These are phyloP conservation scores for Hypoxylon sp. DNA, from an alignment of 2,329 filamentous ascomycete species.

Conservation along the genomic window DNA sequence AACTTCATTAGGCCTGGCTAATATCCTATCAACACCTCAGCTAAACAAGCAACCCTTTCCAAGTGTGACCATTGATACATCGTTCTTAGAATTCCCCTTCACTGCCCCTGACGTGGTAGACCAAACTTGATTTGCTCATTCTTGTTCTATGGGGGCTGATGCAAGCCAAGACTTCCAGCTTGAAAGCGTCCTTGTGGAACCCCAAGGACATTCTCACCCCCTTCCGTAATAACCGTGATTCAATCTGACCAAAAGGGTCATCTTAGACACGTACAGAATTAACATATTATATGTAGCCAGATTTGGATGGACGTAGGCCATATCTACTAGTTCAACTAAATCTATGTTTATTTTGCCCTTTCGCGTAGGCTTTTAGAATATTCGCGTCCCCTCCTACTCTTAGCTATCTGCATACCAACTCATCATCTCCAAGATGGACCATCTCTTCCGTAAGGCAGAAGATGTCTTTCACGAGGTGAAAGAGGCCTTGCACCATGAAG, in stretches of 20 bases:
- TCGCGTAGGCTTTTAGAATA: conserved; percentile 14
- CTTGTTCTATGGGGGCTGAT: conserved; percentile 32
- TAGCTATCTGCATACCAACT: conserved; percentile 5
- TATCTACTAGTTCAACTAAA: conserved; percentile 2
- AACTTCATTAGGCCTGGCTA: conserved; percentile 23
- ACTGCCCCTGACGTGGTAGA: conserved; percentile 25
- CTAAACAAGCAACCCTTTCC: conserved; percentile 20
- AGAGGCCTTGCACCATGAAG: conserved; percentile 51
- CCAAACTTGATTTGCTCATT: conserved; percentile 36
- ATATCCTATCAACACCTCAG: conserved; percentile 36
- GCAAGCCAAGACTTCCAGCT: conserved; percentile 45
- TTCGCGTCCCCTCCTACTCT: not conserved
- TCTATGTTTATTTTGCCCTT: not conserved
- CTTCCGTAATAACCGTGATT: conserved; percentile 37
- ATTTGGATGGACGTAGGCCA: conserved; percentile 10
- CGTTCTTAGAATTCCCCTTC: conserved; percentile 11
- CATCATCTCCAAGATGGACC: conserved; percentile 54
- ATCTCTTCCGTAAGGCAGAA: conserved; percentile 63
- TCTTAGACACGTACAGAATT: conserved; percentile 17
- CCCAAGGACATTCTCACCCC: conserved; percentile 28
- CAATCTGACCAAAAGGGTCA: conserved; percentile 21
- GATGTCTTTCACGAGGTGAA: conserved; percentile 60
- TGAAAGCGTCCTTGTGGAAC: conserved; percentile 25
- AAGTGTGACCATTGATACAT: conserved; percentile 31
- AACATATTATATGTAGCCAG: conserved; percentile 7